Evolutionary conservation across 179 eudicot genomes (phyloP).

Genomic region (Corrigiola litoralis): DNA sequence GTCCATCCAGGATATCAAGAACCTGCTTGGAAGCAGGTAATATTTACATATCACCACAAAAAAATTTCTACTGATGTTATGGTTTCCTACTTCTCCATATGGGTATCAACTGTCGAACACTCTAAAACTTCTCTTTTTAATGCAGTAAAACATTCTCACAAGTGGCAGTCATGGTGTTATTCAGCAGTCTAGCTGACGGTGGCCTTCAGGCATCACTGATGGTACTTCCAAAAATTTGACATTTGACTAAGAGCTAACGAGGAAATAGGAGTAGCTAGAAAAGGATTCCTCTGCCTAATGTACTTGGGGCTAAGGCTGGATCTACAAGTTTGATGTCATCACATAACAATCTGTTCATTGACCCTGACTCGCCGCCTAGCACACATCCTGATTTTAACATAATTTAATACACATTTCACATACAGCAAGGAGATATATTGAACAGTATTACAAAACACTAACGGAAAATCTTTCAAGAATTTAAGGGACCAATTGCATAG

Average conservation of each 20-base stretch:
- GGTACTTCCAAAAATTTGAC: slow-evolving; percentile 29
- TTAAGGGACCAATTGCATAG: no score
- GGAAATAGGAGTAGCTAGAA: neutral
- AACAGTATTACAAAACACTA: no score
- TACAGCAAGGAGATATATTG: neutral
- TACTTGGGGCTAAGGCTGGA: no score
- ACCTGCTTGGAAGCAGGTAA: slow-evolving; percentile 52
- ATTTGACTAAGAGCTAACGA: neutral
- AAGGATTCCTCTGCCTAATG: no score
- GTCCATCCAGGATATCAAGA: slow-evolving; percentile 26
- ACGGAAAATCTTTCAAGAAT: no score
- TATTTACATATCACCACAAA: neutral
- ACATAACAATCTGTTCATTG: no score
- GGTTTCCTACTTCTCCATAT: neutral
- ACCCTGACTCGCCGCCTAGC: no score
- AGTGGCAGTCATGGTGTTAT: slow-evolving; percentile 50
- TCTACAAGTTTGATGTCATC: no score
- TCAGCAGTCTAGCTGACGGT: slow-evolving; percentile 53
- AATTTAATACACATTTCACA: neutral
- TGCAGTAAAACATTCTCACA: slow-evolving; percentile 48
- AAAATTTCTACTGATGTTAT: neutral
- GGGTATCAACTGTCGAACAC: neutral
- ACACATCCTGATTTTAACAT: no score
- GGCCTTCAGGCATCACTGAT: slow-evolving; percentile 45
- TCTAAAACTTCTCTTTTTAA: neutral